Conservation (phyloP, 2,329 filamentous ascomycete genomes). For the Fusarium sp. region DNA sequence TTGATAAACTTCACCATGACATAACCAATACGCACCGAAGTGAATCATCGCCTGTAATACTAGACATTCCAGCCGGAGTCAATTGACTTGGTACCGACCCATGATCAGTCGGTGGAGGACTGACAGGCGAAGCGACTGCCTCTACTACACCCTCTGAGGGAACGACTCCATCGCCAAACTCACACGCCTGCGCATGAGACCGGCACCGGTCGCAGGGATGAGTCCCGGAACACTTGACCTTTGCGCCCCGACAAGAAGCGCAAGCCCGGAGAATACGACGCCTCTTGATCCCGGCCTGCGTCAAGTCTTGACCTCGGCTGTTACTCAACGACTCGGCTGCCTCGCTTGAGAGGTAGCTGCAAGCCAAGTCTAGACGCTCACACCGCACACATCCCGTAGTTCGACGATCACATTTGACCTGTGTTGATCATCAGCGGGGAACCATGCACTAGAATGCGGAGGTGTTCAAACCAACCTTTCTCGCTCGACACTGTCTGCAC, state of each 20-base stretch:
- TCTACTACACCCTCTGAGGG: background rate
- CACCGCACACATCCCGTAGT: conserved; percentile 31
- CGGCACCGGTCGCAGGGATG: conserved; percentile 48
- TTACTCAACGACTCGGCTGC: background rate
- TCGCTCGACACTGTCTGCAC: conserved; percentile 41
- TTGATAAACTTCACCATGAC: rapidly evolving
- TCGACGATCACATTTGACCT: conserved; percentile 44
- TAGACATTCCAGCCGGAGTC: background rate
- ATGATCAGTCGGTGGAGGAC: conserved; percentile 5
- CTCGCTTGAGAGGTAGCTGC: conserved; percentile 16
- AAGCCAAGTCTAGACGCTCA: conserved; percentile 26
- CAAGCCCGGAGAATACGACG: conserved; percentile 46
- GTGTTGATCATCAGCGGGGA: conserved; percentile 18
- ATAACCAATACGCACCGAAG: background rate
- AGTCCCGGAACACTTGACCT: conserved; percentile 51
- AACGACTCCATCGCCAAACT: background rate
- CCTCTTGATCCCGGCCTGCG: conserved; percentile 46
- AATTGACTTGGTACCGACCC: conserved; percentile 2
- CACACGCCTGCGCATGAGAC: conserved; percentile 23
- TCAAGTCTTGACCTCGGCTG: conserved; percentile 20
- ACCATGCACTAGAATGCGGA: background rate
- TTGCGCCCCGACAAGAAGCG: conserved; percentile 48
- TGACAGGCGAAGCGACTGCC: conserved; percentile 14
- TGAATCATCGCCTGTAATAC: background rate
- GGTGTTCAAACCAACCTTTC: conserved; percentile 33